These are phyloP conservation scores for Clavispora vitiphila DNA, from an alignment of 805 yeast species.

Conservation along the genomic window DNA sequence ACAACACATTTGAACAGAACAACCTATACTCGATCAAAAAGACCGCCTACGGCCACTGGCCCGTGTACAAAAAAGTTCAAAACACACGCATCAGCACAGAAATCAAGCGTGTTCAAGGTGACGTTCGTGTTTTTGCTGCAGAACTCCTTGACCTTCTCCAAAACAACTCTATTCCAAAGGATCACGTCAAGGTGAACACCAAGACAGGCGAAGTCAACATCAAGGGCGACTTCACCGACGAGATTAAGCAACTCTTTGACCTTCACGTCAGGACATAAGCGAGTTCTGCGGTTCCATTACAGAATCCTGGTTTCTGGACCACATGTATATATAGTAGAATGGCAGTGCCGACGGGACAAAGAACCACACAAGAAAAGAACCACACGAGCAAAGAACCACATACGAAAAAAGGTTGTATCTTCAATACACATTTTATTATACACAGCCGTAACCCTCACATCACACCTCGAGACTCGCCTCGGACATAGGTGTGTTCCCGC, in stretches of 20 bases:
- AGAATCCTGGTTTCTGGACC: too few species aligned
- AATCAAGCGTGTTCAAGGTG: constrained; percentile 66
- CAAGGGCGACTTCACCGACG: constrained; percentile 35
- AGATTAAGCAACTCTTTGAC: constrained; percentile 26
- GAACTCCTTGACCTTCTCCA: constrained; percentile 47
- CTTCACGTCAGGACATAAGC: constrained; percentile 4
- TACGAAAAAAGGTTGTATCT: not conserved
- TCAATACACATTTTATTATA: not conserved
- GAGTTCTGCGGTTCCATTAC: too few species aligned
- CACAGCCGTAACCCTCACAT: too few species aligned
- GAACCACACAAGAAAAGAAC: not conserved
- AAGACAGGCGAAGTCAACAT: constrained; percentile 34
- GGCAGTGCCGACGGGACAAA: not conserved
- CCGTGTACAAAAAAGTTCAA: constrained; percentile 71
- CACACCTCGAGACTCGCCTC: constrained; percentile 13
- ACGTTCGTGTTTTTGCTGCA: constrained; percentile 55
- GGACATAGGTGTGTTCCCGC: constrained; percentile 32
- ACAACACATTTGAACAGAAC: constrained; percentile 29
- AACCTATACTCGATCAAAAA: constrained; percentile 41
- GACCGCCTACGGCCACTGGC: constrained; percentile 63
- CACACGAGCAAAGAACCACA: not conserved
- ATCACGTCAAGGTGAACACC: constrained; percentile 30
- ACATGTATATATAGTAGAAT: not conserved
- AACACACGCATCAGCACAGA: constrained; percentile 68
- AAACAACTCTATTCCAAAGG: constrained; percentile 21